Evolutionary conservation across 352 stramenopile genomes (phyloP).

Genomic region (Phytopythium ostracodes): DNA sequence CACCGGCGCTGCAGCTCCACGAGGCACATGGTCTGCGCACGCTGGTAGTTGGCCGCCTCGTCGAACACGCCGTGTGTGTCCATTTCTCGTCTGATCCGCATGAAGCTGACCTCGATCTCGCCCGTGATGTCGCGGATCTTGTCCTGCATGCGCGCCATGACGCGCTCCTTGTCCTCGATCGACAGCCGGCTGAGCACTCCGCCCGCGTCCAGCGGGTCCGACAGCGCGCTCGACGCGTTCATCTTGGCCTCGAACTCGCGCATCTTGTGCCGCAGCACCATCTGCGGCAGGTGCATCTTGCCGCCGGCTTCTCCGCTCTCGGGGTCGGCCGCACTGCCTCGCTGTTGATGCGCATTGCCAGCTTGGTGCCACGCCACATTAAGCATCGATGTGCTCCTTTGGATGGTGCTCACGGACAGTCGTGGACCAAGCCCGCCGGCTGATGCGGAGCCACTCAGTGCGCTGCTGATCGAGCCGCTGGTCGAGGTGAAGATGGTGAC

Average conservation of each 20-base stretch:
- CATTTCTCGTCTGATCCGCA: constrained; percentile 40
- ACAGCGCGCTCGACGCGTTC: constrained; percentile 29
- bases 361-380: background rate
- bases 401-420: background rate
- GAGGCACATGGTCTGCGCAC: constrained; percentile 61
- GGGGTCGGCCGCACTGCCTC: background rate
- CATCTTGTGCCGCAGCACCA: constrained; percentile 78
- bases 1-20: constrained; percentile 65
- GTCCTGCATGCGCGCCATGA: constrained; percentile 68
- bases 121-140: constrained; percentile 62
- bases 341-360: background rate
- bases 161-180: constrained; percentile 65
- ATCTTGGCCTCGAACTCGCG: constrained; percentile 73
- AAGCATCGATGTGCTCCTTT: background rate
- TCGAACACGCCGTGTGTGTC: constrained; percentile 71
- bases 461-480: too few relatives aligned
- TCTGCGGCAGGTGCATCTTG: constrained; percentile 62
- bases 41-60: constrained; percentile 45
- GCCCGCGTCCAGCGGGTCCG: constrained; percentile 44
- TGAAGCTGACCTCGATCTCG: constrained; percentile 54
- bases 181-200: constrained; percentile 36
- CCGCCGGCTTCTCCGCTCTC: background rate
- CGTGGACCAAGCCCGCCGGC: background rate
- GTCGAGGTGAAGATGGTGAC: constrained; percentile 50
- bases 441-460: background rate